Conservation (phyloP, 2,329 filamentous ascomycete species). For the Aspergillus candidus region DNA sequence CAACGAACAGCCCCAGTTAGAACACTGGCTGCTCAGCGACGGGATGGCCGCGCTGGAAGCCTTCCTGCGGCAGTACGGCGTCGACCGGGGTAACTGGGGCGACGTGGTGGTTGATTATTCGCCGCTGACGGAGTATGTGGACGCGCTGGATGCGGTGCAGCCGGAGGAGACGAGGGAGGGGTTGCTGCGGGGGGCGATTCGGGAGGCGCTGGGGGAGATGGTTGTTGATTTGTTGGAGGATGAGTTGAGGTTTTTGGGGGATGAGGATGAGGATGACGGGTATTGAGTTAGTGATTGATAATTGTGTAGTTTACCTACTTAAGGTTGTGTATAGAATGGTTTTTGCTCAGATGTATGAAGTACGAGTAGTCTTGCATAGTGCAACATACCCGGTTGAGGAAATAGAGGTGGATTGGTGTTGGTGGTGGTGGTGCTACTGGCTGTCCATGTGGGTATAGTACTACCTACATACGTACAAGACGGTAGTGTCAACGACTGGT, state of each 20-base stretch:
- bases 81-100: slow-evolving; percentile 40
- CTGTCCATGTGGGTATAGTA: too few relatives aligned
- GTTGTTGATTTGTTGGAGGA: slow-evolving; percentile 32
- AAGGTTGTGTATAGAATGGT: background rate
- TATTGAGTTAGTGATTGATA: slow-evolving; percentile 4
- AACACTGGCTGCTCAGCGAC: slow-evolving; percentile 29
- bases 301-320: background rate
- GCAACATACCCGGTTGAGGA: too few relatives aligned
- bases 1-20: slow-evolving; percentile 24
- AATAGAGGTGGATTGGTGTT: too few relatives aligned
- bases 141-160: slow-evolving; percentile 23
- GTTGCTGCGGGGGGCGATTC: slow-evolving; percentile 27
- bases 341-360: too few relatives aligned
- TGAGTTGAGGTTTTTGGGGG: slow-evolving; percentile 29
- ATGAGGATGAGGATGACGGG: slow-evolving; percentile 21
- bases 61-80: slow-evolving; percentile 34
- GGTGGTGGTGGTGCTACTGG: too few relatives aligned
- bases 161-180: slow-evolving; percentile 20
- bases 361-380: too few relatives aligned
- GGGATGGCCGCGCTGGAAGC: slow-evolving; percentile 30
- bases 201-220: slow-evolving; percentile 30
- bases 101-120: slow-evolving; percentile 30
- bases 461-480: too few relatives aligned
- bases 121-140: slow-evolving; percentile 32
- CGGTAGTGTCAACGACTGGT: too few relatives aligned